These are phyloP conservation scores for Serendipita sp. DNA, from an alignment of 768 basidiomycete species.

Conservation along the genomic window DNA sequence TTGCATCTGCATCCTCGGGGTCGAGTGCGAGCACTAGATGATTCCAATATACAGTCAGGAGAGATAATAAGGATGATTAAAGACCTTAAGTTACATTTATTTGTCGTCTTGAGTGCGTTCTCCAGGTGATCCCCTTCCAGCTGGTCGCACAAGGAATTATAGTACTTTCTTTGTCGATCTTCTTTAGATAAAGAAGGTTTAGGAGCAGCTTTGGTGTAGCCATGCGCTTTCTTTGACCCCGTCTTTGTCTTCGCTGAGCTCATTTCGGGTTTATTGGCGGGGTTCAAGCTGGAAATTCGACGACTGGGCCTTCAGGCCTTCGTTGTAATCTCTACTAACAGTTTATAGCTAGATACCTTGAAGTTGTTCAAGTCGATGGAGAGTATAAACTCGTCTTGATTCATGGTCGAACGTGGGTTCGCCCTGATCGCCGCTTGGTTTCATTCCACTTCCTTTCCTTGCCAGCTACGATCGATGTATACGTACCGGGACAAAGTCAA, in stretches of 20 bases:
- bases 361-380: not conserved
- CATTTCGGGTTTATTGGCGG: not conserved
- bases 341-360: not conserved
- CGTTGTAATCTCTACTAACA: not conserved
- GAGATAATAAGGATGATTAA: conserved; percentile 15
- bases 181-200: conserved; percentile 16
- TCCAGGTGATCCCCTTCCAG: conserved; percentile 77
- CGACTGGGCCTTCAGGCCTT: not conserved
- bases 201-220: not conserved
- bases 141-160: conserved; percentile 68
- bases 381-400: not conserved
- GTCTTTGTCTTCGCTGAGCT: not conserved
- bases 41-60: conserved; percentile 11
- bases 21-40: conserved; percentile 50
- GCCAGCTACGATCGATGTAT: conserved; percentile 15
- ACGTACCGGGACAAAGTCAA: conserved; percentile 50
- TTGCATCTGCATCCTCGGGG: conserved; percentile 51
- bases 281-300: not conserved
- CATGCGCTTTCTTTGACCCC: not conserved
- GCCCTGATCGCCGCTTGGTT: not conserved
- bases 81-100: conserved; percentile 47
- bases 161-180: conserved; percentile 39
- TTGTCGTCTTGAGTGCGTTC: conserved; percentile 82
- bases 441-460: not conserved
- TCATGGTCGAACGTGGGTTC: not conserved